Evolutionary conservation across 257 asterid species (phyloP).

Genomic region (Solanum bulbocastanum): DNA sequence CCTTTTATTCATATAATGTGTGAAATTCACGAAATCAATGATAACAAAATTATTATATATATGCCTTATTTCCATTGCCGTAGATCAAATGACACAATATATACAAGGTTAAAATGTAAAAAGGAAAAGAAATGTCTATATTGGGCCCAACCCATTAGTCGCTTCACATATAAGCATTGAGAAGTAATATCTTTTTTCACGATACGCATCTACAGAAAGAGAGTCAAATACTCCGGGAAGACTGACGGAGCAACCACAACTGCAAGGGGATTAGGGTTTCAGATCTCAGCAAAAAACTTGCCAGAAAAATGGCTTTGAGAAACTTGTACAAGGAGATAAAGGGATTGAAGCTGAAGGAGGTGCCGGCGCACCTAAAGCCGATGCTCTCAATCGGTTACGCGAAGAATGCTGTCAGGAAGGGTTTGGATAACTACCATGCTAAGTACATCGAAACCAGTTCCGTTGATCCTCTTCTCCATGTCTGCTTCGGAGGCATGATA

Average conservation of each 20-base stretch:
- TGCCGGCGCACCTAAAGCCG: conserved; percentile 72
- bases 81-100: no score
- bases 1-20: neutral
- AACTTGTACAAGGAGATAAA: conserved; percentile 58
- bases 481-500: conserved; percentile 80
- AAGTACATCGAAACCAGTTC: conserved; percentile 74
- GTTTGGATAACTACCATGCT: conserved; percentile 55
- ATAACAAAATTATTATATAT: no score
- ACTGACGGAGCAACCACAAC: neutral
- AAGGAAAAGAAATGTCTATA: neutral
- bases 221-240: neutral
- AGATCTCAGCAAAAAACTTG: neutral
- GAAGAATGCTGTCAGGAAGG: conserved; percentile 35
- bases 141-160: neutral
- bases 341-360: conserved; percentile 72
- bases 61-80: no score
- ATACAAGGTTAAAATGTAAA: neutral
- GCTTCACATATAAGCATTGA: neutral
- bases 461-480: conserved; percentile 53
- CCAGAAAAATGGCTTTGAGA: conserved; percentile 56
- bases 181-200: neutral
- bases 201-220: neutral
- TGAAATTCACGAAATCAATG: neutral
- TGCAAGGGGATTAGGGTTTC: conserved; percentile 16
- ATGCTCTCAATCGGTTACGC: conserved; percentile 30